phyloP scores from a whole-genome alignment of 2,329 filamentous ascomycete species.

The Cercospora nicotianae region DNA sequence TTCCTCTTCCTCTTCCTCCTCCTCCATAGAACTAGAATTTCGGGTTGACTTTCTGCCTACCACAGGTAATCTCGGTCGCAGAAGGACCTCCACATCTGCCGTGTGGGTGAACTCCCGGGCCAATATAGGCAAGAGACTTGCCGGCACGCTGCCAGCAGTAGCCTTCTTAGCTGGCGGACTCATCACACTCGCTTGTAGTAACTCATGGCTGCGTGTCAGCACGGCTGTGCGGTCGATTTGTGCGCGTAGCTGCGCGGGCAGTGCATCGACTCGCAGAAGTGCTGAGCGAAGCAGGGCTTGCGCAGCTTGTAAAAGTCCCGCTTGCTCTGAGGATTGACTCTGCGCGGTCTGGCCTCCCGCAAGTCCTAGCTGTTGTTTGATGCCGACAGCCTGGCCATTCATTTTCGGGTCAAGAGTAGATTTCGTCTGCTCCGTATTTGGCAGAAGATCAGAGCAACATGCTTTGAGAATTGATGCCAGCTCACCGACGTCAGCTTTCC shows the following conservation, averaged over 20 bases:
- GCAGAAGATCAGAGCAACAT: constrained; percentile 74
- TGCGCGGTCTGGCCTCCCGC: constrained; percentile 15
- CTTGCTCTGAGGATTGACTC: constrained; percentile 37
- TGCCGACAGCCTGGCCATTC: constrained; percentile 16
- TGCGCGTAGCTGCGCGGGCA: constrained; percentile 70
- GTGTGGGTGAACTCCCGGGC: constrained; percentile 64
- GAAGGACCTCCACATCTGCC: constrained; percentile 69
- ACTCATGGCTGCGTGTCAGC: constrained; percentile 64
- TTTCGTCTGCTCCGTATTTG: constrained; percentile 38
- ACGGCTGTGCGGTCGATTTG: constrained; percentile 81
- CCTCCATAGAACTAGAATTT: constrained; percentile 4
- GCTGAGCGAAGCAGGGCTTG: constrained; percentile 57
- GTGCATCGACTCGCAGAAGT: constrained; percentile 63
- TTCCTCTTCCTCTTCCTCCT: constrained; percentile 24
- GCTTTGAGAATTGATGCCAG: constrained; percentile 62
- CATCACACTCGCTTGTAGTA: constrained; percentile 78
- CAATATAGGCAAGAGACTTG: constrained; percentile 79
- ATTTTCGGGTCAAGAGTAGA: constrained; percentile 15
- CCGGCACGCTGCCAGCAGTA: constrained; percentile 46
- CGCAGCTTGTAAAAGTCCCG: constrained; percentile 58
- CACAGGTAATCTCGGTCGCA: constrained; percentile 54
- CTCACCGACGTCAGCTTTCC: constrained; percentile 64
- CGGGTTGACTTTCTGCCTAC: constrained; percentile 21
- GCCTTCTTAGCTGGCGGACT: constrained; percentile 65
- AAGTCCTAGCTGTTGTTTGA: constrained; percentile 29